These are phyloP conservation scores for Coccinonectria pachysandricola DNA, from an alignment of 2,329 filamentous ascomycete genomes.

Conservation along the genomic window DNA sequence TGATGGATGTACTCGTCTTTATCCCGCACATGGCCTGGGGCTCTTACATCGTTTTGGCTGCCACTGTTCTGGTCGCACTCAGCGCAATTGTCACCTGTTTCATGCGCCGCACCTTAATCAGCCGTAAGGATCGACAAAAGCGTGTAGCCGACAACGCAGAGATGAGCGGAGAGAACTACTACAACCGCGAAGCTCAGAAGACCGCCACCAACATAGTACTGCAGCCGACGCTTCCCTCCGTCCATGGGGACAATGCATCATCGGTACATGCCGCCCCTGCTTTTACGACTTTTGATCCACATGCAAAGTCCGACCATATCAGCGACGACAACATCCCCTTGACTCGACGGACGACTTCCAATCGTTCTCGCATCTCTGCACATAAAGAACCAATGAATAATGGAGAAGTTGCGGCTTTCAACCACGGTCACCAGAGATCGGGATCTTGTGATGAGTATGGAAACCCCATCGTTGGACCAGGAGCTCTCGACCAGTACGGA, in stretches of 20 bases:
- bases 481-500: constrained; percentile 26
- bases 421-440: constrained; percentile 27
- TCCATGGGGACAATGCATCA: constrained; percentile 44
- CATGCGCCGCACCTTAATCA: constrained; percentile 86
- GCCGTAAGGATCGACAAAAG: constrained; percentile 85
- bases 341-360: constrained; percentile 53
- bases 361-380: constrained; percentile 40
- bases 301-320: constrained; percentile 47
- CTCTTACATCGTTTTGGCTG: constrained; percentile 83
- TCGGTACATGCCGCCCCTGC: constrained; percentile 37
- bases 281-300: constrained; percentile 59
- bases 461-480: too few species aligned
- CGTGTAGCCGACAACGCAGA: constrained; percentile 89
- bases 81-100: constrained; percentile 83
- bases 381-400: constrained; percentile 29
- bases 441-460: constrained; percentile 54
- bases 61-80: constrained; percentile 73
- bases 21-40: constrained; percentile 91
- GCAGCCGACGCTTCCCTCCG: constrained; percentile 49
- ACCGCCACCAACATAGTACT: constrained; percentile 33
- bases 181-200: constrained; percentile 55
- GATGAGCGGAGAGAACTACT: constrained; percentile 93
- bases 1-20: constrained; percentile 90
- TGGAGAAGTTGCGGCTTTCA: constrained; percentile 22
- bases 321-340: constrained; percentile 64